Evolutionary conservation across 2,329 filamentous ascomycete species (phyloP).

Genomic region (Ophiostoma triangulosporum): DNA sequence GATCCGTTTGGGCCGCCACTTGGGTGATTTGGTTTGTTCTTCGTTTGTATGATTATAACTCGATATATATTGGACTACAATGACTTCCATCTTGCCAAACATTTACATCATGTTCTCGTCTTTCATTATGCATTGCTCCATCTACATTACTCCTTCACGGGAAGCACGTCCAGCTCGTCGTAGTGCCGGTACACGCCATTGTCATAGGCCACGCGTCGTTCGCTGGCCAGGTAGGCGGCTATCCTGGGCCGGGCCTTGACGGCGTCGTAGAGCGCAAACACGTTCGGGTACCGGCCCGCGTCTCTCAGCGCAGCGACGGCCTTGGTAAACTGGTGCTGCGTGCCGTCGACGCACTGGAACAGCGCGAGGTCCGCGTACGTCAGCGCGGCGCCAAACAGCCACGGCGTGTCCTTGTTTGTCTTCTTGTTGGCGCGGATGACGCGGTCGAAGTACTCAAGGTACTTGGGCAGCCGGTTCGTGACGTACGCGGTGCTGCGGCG

Average conservation of each 20-base stretch:
- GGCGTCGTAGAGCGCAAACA: slow-evolving; percentile 51
- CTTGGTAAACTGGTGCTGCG: slow-evolving; percentile 56
- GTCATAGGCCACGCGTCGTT: slow-evolving; percentile 46
- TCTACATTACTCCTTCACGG: background rate
- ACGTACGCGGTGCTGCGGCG: slow-evolving; percentile 44
- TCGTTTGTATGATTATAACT: background rate
- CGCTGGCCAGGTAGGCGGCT: slow-evolving; percentile 55
- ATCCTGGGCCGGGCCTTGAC: slow-evolving; percentile 51
- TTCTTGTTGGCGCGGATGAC: slow-evolving; percentile 38
- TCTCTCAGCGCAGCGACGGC: slow-evolving; percentile 40
- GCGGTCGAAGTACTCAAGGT: slow-evolving; percentile 55
- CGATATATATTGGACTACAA: background rate
- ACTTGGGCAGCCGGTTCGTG: slow-evolving; percentile 54
- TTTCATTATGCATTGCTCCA: no score
- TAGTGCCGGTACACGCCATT: slow-evolving; percentile 61
- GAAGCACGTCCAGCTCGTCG: slow-evolving; percentile 50
- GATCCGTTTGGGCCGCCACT: slow-evolving; percentile 36
- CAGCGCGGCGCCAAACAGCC: slow-evolving; percentile 50
- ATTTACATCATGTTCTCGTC: background rate
- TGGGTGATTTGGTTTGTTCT: background rate
- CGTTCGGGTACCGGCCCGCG: slow-evolving; percentile 40
- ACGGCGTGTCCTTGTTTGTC: slow-evolving; percentile 34
- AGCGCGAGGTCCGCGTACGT: slow-evolving; percentile 63
- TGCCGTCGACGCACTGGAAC: slow-evolving; percentile 52
- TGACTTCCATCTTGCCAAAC: background rate